Percentiles rank a stretch among this genome's conserved stretches.
These are phyloP conservation scores for Tylopilus plumbeoviolaceoides DNA, from an alignment of 768 basidiomycete species.

Conservation along the genomic window DNA sequence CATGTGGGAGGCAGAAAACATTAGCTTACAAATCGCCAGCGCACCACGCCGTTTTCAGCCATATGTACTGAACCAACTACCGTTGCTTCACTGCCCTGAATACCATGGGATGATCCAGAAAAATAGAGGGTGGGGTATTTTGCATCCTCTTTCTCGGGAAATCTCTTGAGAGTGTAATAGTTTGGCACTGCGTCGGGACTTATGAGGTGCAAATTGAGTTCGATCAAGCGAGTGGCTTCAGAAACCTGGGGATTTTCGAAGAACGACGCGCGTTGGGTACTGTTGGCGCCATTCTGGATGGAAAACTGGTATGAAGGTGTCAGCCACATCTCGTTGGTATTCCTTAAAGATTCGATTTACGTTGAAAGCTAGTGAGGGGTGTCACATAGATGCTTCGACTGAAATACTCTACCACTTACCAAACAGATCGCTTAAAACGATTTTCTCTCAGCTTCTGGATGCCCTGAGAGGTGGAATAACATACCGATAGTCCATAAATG, in stretches of 20 bases:
- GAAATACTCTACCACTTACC: slow-evolving; percentile 11
- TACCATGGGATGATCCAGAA: slow-evolving; percentile 41
- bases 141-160: slow-evolving; percentile 20
- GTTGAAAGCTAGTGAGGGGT: slow-evolving; percentile 42
- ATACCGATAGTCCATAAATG: slow-evolving; percentile 76
- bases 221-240: slow-evolving; percentile 63
- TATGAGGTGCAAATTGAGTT: slow-evolving; percentile 49
- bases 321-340: background rate
- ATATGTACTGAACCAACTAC: slow-evolving; percentile 50
- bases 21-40: slow-evolving; percentile 58
- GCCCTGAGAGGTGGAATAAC: slow-evolving; percentile 14
- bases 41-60: slow-evolving; percentile 41
- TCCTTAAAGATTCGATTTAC: slow-evolving; percentile 27
- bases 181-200: slow-evolving; percentile 22
- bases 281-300: slow-evolving; percentile 21
- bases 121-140: slow-evolving; percentile 46
- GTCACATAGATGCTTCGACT: background rate
- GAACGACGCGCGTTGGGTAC: slow-evolving; percentile 30
- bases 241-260: slow-evolving; percentile 53
- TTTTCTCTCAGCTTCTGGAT: slow-evolving; percentile 28
- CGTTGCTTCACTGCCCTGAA: slow-evolving; percentile 39
- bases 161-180: slow-evolving; percentile 18
- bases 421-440: slow-evolving; percentile 20
- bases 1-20: background rate
- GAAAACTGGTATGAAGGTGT: slow-evolving; percentile 8